Conservation (phyloP, 768 basidiomycete species). For the Jaapia argillacea region DNA sequence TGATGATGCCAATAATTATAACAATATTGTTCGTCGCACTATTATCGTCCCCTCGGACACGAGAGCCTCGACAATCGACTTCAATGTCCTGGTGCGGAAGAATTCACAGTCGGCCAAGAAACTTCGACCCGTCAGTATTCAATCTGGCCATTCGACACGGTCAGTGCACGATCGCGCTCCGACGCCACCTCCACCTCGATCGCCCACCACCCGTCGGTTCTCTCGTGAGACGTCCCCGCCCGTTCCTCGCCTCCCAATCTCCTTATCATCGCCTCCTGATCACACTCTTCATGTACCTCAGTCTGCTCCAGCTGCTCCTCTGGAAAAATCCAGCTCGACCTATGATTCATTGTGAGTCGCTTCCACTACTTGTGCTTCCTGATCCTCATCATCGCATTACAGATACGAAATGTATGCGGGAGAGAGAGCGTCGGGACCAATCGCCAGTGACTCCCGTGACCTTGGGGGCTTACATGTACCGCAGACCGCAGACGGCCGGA, state of each 20-base stretch:
- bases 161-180: slow-evolving; percentile 77
- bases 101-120: slow-evolving; percentile 38
- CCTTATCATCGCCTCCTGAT: slow-evolving; percentile 32
- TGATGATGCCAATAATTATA: slow-evolving; percentile 15
- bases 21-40: slow-evolving; percentile 63
- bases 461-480: no score
- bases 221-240: slow-evolving; percentile 61
- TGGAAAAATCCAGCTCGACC: slow-evolving; percentile 59
- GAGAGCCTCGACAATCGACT: slow-evolving; percentile 44
- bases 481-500: no score
- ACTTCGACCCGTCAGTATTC: slow-evolving; percentile 52
- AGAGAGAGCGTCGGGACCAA: slow-evolving; percentile 34
- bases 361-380: slow-evolving; percentile 8
- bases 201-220: slow-evolving; percentile 45
- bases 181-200: slow-evolving; percentile 75
- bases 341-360: slow-evolving; percentile 71
- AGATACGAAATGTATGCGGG: slow-evolving; percentile 78
- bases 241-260: slow-evolving; percentile 50
- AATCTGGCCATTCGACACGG: slow-evolving; percentile 48
- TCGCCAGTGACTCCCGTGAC: no score
- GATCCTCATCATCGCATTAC: slow-evolving; percentile 10
- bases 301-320: slow-evolving; percentile 28
- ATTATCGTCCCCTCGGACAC: slow-evolving; percentile 70
- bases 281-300: slow-evolving; percentile 23
- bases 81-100: slow-evolving; percentile 45